Percentiles rank a stretch among this genome's conserved stretches.
Conservation (phyloP, 441 rosid genomes). For the Populus hybrid region DNA sequence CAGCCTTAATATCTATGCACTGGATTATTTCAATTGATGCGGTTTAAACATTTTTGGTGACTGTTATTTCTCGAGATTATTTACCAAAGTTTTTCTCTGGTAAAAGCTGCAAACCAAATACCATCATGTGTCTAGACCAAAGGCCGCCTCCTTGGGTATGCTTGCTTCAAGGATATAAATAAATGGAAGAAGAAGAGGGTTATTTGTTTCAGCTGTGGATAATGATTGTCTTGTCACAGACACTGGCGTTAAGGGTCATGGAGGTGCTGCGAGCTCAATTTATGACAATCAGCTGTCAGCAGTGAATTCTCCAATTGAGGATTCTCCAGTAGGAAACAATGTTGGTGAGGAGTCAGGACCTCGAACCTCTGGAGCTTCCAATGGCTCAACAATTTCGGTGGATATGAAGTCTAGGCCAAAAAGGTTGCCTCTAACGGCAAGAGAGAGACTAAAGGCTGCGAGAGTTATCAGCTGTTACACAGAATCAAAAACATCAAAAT, state of each 20-base stretch:
- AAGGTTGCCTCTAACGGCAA: conserved; percentile 59
- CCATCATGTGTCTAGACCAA: conserved; percentile 28
- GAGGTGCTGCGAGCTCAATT: conserved; percentile 21
- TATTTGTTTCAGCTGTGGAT: conserved; percentile 37
- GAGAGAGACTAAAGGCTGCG: conserved; percentile 80
- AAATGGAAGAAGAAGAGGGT: conserved; percentile 27
- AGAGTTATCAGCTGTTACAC: conserved; percentile 59
- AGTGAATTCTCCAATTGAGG: conserved; percentile 19
- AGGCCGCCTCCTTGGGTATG: conserved; percentile 21
- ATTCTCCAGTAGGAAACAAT: conserved; percentile 15
- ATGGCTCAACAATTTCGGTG: conserved; percentile 31
- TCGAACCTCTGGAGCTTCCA: conserved; percentile 29
- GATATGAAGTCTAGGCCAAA: conserved; percentile 25
- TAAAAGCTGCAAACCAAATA: conserved; percentile 35
- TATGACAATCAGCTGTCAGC: conserved; percentile 22
- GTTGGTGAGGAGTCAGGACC: conserved; percentile 11
- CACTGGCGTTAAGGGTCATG: conserved; percentile 27
- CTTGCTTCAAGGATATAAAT: conserved; percentile 24
- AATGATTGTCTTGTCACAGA: conserved; percentile 34
- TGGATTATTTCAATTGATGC: background rate
- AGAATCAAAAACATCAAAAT: conserved; percentile 53
- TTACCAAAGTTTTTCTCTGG: conserved; percentile 16
- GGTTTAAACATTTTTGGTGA: background rate
- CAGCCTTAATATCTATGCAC: background rate
- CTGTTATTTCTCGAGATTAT: conserved; percentile 10